Evolutionary conservation across 2,329 filamentous ascomycete genomes (phyloP).

Genomic region (Neonectria neomacrospora): DNA sequence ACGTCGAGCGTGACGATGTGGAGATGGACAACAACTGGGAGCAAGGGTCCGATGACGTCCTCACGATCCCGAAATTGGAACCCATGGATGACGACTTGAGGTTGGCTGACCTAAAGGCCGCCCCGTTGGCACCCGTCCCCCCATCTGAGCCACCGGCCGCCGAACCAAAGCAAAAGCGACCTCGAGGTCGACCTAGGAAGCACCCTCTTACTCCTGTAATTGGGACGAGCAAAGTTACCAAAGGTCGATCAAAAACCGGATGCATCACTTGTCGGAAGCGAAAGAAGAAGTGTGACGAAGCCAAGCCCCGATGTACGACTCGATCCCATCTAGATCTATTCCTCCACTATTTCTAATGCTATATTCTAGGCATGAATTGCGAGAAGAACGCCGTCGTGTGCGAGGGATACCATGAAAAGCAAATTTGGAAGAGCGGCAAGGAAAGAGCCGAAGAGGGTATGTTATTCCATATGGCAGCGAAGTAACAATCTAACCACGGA

Average conservation of each 20-base stretch:
- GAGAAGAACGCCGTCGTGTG: slow-evolving; percentile 94
- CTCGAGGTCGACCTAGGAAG: slow-evolving; percentile 85
- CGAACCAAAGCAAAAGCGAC: slow-evolving; percentile 66
- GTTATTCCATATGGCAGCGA: slow-evolving; percentile 25
- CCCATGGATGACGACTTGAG: slow-evolving; percentile 66
- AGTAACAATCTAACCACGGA: slow-evolving; percentile 24
- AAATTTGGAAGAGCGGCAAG: slow-evolving; percentile 87
- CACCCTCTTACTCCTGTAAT: slow-evolving; percentile 72
- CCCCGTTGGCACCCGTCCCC: slow-evolving; percentile 39
- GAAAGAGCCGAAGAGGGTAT: slow-evolving; percentile 77
- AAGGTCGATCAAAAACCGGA: slow-evolving; percentile 78
- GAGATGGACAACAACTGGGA: slow-evolving; percentile 61
- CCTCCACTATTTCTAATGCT: slow-evolving; percentile 29
- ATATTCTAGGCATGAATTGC: slow-evolving; percentile 77
- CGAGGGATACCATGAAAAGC: slow-evolving; percentile 88
- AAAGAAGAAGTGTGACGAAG: slow-evolving; percentile 79
- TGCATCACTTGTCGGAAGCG: slow-evolving; percentile 74
- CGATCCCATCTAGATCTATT: background rate
- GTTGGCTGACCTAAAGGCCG: slow-evolving; percentile 63
- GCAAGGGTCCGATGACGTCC: slow-evolving; percentile 56
- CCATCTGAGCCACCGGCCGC: slow-evolving; percentile 36
- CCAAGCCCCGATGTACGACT: slow-evolving; percentile 69
- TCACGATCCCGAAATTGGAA: slow-evolving; percentile 66
- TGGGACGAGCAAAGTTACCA: slow-evolving; percentile 75
- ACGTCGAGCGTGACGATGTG: slow-evolving; percentile 51